Conservation (phyloP, 192 early-diverging fungal genomes). For the Coemansia sp. region DNA sequence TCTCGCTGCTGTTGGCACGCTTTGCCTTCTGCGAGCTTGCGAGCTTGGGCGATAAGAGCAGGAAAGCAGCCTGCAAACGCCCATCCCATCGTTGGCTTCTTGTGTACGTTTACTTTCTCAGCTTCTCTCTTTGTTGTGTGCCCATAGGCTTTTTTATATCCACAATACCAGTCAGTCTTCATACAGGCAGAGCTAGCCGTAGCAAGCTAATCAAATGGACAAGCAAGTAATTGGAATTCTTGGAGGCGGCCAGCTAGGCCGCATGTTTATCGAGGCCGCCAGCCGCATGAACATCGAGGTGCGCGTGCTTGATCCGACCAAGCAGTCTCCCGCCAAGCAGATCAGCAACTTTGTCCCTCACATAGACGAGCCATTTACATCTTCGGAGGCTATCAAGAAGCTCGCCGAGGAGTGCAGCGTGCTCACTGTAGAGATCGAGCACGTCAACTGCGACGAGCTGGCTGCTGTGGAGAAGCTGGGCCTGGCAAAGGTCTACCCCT, state of each 20-base stretch:
- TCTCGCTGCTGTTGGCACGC: too few relatives aligned
- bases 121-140: too few relatives aligned
- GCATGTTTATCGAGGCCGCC: slow-evolving; percentile 97
- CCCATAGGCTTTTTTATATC: too few relatives aligned
- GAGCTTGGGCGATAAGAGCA: too few relatives aligned
- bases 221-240: slow-evolving; percentile 53
- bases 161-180: too few relatives aligned
- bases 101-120: too few relatives aligned
- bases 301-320: slow-evolving; percentile 75
- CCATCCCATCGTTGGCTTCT: too few relatives aligned
- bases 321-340: slow-evolving; percentile 82
- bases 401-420: slow-evolving; percentile 75
- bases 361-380: slow-evolving; percentile 82
- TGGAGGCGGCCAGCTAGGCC: slow-evolving; percentile 94
- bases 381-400: slow-evolving; percentile 67
- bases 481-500: slow-evolving; percentile 67
- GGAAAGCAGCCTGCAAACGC: too few relatives aligned
- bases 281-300: slow-evolving; percentile 84
- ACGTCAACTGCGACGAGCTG: slow-evolving; percentile 72
- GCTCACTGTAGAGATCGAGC: slow-evolving; percentile 98
- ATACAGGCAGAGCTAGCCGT: too few relatives aligned
- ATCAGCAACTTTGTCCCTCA: slow-evolving; percentile 66
- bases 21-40: too few relatives aligned
- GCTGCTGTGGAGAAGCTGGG: slow-evolving; percentile 56
- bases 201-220: slow-evolving; percentile 24